Evolutionary conservation across 2,329 filamentous ascomycete genomes (phyloP).

Genomic region (Zasmidium citrigriseum): DNA sequence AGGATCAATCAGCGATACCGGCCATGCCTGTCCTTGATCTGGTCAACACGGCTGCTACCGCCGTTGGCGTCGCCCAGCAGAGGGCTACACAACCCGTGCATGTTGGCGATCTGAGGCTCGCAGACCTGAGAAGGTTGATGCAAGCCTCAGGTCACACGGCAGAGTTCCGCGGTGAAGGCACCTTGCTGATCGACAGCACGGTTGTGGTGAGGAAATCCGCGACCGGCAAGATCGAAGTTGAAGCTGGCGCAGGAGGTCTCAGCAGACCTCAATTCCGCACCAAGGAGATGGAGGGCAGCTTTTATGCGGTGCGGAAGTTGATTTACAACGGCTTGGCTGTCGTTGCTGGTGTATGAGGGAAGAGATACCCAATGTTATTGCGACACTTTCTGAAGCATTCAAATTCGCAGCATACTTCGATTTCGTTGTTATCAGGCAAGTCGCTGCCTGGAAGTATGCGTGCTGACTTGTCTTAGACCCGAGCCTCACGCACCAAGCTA

Average conservation of each 20-base stretch:
- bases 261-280: constrained; percentile 39
- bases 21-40: constrained; percentile 60
- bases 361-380: constrained; percentile 1
- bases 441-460: neutral
- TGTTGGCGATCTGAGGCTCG: constrained; percentile 87
- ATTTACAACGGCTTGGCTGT: constrained; percentile 95
- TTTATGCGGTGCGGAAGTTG: constrained; percentile 83
- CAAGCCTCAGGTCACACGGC: constrained; percentile 79
- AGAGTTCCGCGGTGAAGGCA: constrained; percentile 92
- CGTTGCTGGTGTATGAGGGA: constrained; percentile 62
- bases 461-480: neutral
- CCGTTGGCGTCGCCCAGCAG: constrained; percentile 34
- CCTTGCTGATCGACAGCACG: constrained; percentile 80
- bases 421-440: neutral
- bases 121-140: constrained; percentile 84
- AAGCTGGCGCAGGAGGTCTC: constrained; percentile 63
- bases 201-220: constrained; percentile 88
- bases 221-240: constrained; percentile 75
- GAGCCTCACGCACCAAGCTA: neutral
- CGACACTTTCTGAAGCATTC: too few relatives aligned
- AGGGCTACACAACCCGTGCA: constrained; percentile 80
- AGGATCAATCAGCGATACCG: constrained; percentile 1
- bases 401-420: neutral
- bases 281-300: constrained; percentile 61
- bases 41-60: constrained; percentile 66